Conservation (phyloP, 1,139 yeast genomes). For the Trichomonascaceae sp. region DNA sequence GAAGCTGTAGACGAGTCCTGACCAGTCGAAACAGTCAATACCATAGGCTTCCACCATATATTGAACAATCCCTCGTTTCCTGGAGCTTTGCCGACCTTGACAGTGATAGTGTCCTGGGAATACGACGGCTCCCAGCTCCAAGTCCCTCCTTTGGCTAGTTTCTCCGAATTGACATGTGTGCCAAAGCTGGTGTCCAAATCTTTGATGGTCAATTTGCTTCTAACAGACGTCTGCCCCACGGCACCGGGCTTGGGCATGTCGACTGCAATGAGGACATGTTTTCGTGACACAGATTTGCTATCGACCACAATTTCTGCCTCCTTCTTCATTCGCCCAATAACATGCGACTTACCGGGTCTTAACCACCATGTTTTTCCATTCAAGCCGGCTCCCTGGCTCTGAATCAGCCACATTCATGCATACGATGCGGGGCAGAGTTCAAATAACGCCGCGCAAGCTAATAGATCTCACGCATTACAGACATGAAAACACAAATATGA, state of each 20-base stretch:
- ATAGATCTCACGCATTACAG: too few species aligned
- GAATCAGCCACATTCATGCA: neutral
- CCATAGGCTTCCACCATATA: conserved; percentile 9
- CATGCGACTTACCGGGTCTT: conserved; percentile 10
- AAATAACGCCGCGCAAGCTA: too few species aligned
- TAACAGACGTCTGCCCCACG: conserved; percentile 9
- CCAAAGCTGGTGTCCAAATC: conserved; percentile 20
- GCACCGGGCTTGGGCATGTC: conserved; percentile 7
- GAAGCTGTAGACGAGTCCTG: conserved; percentile 4
- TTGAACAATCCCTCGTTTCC: conserved; percentile 3
- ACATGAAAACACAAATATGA: too few species aligned
- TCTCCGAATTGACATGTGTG: conserved; percentile 9
- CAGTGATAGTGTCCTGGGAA: neutral
- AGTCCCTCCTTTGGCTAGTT: conserved; percentile 2
- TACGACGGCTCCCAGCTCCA: conserved; percentile 3
- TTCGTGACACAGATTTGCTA: conserved; percentile 16
- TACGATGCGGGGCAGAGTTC: too few species aligned
- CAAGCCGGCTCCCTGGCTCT: neutral
- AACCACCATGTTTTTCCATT: conserved; percentile 11
- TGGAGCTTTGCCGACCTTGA: conserved; percentile 1
- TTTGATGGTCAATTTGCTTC: conserved; percentile 10
- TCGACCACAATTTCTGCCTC: conserved; percentile 9
- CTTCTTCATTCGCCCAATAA: conserved; percentile 8
- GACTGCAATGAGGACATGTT: conserved; percentile 14
- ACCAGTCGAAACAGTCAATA: conserved; percentile 9